A percentile compares a stretch with the other conserved stretches of the same genome.
These are phyloP conservation scores for Colletotrichum simmondsii DNA, from an alignment of 2,329 filamentous ascomycete species.

Conservation along the genomic window DNA sequence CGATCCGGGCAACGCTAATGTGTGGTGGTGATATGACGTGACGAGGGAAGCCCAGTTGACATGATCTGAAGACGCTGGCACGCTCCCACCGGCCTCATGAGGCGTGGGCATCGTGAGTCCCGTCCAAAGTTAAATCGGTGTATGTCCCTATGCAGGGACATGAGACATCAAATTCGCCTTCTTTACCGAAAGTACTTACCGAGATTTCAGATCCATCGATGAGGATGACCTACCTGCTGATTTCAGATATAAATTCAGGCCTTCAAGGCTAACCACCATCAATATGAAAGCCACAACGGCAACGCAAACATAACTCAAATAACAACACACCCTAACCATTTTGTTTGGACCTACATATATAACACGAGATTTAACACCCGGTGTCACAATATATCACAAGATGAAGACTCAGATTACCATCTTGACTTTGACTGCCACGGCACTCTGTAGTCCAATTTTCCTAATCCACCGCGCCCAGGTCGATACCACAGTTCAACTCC, in stretches of 20 bases:
- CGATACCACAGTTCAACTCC: background rate
- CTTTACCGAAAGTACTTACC: background rate
- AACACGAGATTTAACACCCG: background rate
- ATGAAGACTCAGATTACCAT: background rate
- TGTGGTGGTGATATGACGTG: background rate
- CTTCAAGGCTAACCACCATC: background rate
- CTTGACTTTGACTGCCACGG: background rate
- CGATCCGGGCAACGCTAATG: no score
- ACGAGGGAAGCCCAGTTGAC: background rate
- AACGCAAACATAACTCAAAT: background rate
- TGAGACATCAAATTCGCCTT: background rate
- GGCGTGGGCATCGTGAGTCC: background rate
- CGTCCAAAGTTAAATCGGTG: background rate
- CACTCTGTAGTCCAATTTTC: background rate
- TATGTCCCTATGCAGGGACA: background rate
- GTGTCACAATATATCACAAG: no score
- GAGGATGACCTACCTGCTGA: no score
- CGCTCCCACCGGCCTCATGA: background rate
- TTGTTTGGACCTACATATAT: background rate
- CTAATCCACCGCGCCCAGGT: background rate
- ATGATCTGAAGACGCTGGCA: background rate
- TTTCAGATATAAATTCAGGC: background rate
- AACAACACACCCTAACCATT: background rate
- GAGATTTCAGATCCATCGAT: background rate
- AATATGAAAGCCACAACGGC: background rate